These are phyloP conservation scores for Secale cereale DNA, from an alignment of 176 grass and related monocot species.

Conservation along the genomic window DNA sequence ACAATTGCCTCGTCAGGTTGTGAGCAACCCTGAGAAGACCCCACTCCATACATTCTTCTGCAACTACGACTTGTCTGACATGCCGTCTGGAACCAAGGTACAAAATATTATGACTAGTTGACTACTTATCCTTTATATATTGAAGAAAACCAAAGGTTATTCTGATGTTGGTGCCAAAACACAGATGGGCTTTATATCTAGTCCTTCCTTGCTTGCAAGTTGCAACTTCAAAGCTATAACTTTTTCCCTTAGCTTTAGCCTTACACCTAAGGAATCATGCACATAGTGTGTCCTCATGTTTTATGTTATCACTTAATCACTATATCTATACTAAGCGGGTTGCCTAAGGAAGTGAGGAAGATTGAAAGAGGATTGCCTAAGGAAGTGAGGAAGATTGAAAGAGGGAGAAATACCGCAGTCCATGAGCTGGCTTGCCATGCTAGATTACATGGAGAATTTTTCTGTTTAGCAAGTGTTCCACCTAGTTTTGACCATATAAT, in stretches of 20 bases:
- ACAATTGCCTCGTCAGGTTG: conserved; percentile 52
- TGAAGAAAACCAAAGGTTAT: conserved; percentile 7
- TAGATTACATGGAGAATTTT: not conserved
- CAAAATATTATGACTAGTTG: not conserved
- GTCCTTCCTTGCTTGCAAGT: not conserved
- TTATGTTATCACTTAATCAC: not conserved
- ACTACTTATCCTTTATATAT: not conserved
- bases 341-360: not conserved
- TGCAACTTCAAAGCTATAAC: not conserved
- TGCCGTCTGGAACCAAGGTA: conserved; percentile 98
- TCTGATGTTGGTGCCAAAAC: not conserved
- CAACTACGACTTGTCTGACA: conserved; percentile 96
- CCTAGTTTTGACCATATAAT: not conserved
- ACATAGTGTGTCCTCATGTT: not conserved
- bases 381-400: not conserved
- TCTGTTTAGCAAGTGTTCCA: not conserved
- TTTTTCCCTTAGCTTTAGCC: not conserved
- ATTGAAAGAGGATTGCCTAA: not conserved
- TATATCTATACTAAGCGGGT: not conserved
- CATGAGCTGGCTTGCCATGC: not conserved
- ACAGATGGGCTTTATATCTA: not conserved
- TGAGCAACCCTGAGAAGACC: conserved; percentile 98
- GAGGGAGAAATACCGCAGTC: not conserved
- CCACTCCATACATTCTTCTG: conserved; percentile 97
- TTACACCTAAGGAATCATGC: not conserved